phyloP scores from a whole-genome alignment of 1,284 basidiomycete species.

The Xerocomus nothofagi region DNA sequence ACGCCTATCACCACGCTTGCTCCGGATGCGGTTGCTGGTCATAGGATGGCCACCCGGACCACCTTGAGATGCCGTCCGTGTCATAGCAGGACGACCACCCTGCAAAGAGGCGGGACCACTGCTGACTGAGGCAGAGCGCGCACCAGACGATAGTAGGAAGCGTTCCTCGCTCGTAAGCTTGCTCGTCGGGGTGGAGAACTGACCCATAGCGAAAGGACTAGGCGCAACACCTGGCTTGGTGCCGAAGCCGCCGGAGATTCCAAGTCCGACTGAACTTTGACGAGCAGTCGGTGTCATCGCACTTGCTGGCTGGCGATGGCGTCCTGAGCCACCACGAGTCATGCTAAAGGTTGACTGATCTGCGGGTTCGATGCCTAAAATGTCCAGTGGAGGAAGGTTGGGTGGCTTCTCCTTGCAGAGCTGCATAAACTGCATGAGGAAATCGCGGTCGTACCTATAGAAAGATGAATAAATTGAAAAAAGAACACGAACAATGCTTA shows the following conservation, averaged over 20 bases:
- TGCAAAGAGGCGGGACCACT: conserved; percentile 45
- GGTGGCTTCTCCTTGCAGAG: conserved; percentile 96
- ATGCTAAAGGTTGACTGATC: conserved; percentile 54
- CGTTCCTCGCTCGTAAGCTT: conserved; percentile 76
- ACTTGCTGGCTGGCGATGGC: conserved; percentile 48
- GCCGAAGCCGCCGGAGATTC: conserved; percentile 41
- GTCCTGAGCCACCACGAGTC: conserved; percentile 62
- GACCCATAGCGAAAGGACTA: conserved; percentile 68
- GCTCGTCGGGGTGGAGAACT: conserved; percentile 59
- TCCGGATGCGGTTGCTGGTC: conserved; percentile 62
- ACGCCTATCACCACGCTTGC: conserved; percentile 69
- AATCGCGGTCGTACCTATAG: conserved; percentile 93
- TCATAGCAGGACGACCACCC: conserved; percentile 59
- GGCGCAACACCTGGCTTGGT: conserved; percentile 42
- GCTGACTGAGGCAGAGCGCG: conserved; percentile 47
- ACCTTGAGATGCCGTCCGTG: conserved; percentile 76
- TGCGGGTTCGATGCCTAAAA: conserved; percentile 85
- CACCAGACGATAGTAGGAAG: conserved; percentile 50
- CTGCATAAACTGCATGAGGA: conserved; percentile 96
- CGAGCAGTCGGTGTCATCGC: conserved; percentile 45
- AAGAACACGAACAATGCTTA: not conserved
- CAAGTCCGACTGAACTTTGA: conserved; percentile 57
- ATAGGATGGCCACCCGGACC: conserved; percentile 51
- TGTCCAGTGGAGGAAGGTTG: conserved; percentile 84
- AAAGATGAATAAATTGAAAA: conserved; percentile 8